Conservation (phyloP, 2,329 filamentous ascomycete species). For the Aureobasidium sp. region DNA sequence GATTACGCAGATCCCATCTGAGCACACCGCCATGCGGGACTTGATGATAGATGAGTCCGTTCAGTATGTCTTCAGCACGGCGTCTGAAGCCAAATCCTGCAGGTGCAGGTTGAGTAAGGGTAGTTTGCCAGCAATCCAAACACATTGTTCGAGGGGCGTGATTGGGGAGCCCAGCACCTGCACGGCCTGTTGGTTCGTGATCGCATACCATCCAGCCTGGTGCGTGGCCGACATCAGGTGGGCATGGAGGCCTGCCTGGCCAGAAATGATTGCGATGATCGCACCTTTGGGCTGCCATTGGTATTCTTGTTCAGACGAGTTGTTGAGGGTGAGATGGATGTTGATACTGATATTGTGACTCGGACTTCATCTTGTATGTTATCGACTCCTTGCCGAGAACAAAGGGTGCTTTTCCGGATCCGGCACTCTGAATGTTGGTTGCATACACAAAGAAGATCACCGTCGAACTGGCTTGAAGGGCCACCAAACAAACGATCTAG, state of each 20-base stretch:
- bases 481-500: neutral
- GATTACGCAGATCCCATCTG: neutral
- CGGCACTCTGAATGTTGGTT: neutral
- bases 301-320: neutral
- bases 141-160: neutral
- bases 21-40: neutral
- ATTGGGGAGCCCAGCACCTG: neutral
- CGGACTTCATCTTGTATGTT: neutral
- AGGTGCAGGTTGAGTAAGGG: neutral
- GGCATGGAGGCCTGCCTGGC: neutral
- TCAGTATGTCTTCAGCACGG: no score
- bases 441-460: neutral
- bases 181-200: neutral
- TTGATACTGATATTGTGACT: neutral
- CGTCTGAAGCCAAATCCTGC: neutral
- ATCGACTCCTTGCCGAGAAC: neutral
- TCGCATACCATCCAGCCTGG: neutral
- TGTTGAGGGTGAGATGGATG: neutral
- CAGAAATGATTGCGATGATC: neutral
- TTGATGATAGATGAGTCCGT: neutral
- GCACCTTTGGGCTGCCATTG: neutral
- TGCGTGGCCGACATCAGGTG: neutral
- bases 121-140: neutral
- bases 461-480: neutral
- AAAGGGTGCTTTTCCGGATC: neutral